phyloP scores from a whole-genome alignment of 208 protist species.

The Crithidia bombi region DNA sequence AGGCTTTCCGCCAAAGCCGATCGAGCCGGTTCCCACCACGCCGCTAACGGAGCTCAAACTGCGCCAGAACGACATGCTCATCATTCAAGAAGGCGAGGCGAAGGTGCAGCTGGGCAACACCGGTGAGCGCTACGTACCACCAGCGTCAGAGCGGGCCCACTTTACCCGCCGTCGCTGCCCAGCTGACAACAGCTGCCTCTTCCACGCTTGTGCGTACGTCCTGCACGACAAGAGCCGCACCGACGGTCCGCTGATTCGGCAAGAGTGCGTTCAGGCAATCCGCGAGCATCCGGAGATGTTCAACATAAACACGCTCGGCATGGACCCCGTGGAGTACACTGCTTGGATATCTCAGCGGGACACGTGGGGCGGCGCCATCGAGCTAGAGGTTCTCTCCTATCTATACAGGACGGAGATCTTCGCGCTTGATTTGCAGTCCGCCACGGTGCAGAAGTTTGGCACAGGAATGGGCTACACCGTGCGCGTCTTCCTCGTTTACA shows the following conservation, averaged over 20 bases:
- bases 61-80: slow-evolving; percentile 68
- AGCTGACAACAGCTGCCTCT: slow-evolving; percentile 95
- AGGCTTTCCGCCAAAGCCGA: slow-evolving; percentile 82
- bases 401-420: slow-evolving; percentile 92
- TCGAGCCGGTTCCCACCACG: slow-evolving; percentile 43
- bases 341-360: slow-evolving; percentile 68
- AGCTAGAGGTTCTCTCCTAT: slow-evolving; percentile 88
- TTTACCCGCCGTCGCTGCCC: slow-evolving; percentile 90
- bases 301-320: slow-evolving; percentile 73
- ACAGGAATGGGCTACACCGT: slow-evolving; percentile 79
- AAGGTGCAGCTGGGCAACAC: slow-evolving; percentile 58
- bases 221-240: slow-evolving; percentile 82
- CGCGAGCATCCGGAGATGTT: slow-evolving; percentile 74
- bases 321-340: slow-evolving; percentile 71
- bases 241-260: slow-evolving; percentile 70
- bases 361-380: slow-evolving; percentile 93
- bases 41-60: slow-evolving; percentile 44
- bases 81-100: slow-evolving; percentile 82
- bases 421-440: slow-evolving; percentile 85
- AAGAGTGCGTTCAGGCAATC: slow-evolving; percentile 83
- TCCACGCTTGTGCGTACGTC: slow-evolving; percentile 93
- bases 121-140: slow-evolving; percentile 80
- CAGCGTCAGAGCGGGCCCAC: slow-evolving; percentile 66
- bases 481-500: slow-evolving; percentile 92
- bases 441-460: slow-evolving; percentile 81